Evolutionary conservation across 306 rosid genomes (phyloP), one percentile per base, ranked within the genome.

Genomic region (Gleditsia sinensis): DNA sequence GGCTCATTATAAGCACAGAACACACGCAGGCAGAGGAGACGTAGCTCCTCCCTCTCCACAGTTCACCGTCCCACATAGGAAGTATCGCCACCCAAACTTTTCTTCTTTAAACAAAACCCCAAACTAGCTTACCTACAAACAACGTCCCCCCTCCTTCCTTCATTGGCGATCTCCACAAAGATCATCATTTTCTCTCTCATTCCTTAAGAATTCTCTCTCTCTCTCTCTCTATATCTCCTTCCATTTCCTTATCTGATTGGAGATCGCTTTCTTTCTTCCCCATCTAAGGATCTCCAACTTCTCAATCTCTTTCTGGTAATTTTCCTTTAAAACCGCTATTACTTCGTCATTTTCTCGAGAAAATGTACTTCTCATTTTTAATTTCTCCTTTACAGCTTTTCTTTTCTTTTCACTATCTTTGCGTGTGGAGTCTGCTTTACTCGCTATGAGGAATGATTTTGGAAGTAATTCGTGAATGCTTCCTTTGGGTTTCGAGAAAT

Each of bases 151-250:
- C 58, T 69, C 13, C 25, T 17, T 27, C 34, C 20, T 55, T 54
- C 45, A 39, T 42, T 32, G 86, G 50, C 91, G 93, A 82, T 88
- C 85, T 84, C 80, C 45, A 60, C 93, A 71, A 89, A 53, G 93
- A 77, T 69, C 67, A 12, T 56, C 48, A 42, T 28, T 28, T 65
- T 69, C 70, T 49, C 59, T 39, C 75, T 36, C 75, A 37, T 50
- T 83, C 78, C 69, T 75, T 83, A 69, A 77, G 55, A 73, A 28
- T 70, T 2, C 24, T 30, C 77, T 39, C 13, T 60, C 45, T 65
- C 5, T 11, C 49, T 28, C 62, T 46, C 2, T 6, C 62, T 17
- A 60, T 43, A 11, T 40, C 30, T 24, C 42, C 53, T 20, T 45
- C n/a, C 72, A 67, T 45, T 45, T 42, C 30, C 48, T 48, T 8